These are phyloP conservation scores for Lodderomyces theae DNA, from an alignment of 1,139 yeast species.

Conservation along the genomic window DNA sequence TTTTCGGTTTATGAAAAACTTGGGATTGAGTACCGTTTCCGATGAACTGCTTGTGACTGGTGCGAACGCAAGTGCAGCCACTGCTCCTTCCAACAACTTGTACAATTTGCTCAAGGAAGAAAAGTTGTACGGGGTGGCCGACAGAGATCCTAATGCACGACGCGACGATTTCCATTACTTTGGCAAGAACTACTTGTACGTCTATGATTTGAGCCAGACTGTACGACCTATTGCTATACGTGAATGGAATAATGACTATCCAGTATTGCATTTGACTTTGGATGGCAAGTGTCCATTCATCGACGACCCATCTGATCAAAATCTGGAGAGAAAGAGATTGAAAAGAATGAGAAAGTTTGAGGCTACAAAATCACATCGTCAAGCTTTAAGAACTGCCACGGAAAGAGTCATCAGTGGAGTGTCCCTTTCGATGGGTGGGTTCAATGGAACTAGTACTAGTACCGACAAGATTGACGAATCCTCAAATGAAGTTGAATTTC, in stretches of 20 bases:
- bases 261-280: slow-evolving; percentile 43
- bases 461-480: slow-evolving; percentile 24
- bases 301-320: slow-evolving; percentile 43
- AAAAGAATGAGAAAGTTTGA: slow-evolving; percentile 42
- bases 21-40: slow-evolving; percentile 47
- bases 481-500: slow-evolving; percentile 17
- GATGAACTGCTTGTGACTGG: slow-evolving; percentile 14
- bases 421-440: slow-evolving; percentile 17
- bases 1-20: slow-evolving; percentile 69
- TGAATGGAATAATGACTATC: slow-evolving; percentile 64
- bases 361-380: slow-evolving; percentile 40
- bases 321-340: slow-evolving; percentile 35
- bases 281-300: slow-evolving; percentile 76
- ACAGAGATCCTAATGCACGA: slow-evolving; percentile 81
- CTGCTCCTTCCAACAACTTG: slow-evolving; percentile 33
- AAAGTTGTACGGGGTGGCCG: slow-evolving; percentile 80
- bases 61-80: slow-evolving; percentile 8
- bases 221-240: slow-evolving; percentile 80
- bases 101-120: slow-evolving; percentile 78
- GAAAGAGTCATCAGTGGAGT: slow-evolving; percentile 31
- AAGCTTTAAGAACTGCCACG: slow-evolving; percentile 35
- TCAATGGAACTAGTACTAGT: slow-evolving; percentile 30
- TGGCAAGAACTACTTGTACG: slow-evolving; percentile 61
- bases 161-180: slow-evolving; percentile 86
- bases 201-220: slow-evolving; percentile 76